Evolutionary conservation across 441 rosid genomes (phyloP).

Genomic region (Macaranga tanarius): DNA sequence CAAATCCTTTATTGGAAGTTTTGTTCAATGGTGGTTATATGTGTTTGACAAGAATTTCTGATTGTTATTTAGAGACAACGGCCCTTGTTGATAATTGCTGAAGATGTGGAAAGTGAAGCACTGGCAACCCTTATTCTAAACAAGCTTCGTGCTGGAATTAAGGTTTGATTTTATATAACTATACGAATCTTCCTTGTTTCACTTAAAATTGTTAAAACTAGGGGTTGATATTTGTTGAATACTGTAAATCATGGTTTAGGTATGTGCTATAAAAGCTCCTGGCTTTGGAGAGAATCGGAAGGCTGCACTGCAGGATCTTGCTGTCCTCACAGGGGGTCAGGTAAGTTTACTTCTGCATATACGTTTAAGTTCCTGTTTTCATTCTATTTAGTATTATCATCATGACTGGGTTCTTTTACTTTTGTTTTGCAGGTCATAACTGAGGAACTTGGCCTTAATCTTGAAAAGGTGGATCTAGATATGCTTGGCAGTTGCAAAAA

Average conservation of each 20-base stretch:
- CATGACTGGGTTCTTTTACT: background rate
- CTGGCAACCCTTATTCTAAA: constrained; percentile 80
- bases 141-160: constrained; percentile 89
- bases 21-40: background rate
- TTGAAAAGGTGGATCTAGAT: constrained; percentile 69
- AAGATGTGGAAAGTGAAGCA: constrained; percentile 94
- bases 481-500: constrained; percentile 86
- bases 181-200: background rate
- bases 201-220: background rate
- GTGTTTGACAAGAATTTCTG: constrained; percentile 5
- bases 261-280: constrained; percentile 89
- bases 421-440: constrained; percentile 55
- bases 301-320: constrained; percentile 75
- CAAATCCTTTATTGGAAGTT: background rate
- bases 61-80: constrained; percentile 60
- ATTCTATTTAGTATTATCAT: background rate
- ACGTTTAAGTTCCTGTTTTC: background rate
- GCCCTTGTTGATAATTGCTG: constrained; percentile 73
- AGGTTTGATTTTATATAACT: constrained; percentile 38
- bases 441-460: constrained; percentile 84
- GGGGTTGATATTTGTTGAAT: background rate
- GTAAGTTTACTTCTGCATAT: constrained; percentile 32
- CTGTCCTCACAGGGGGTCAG: constrained; percentile 76
- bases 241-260: constrained; percentile 33
- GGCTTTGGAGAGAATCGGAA: constrained; percentile 92